A percentile compares a stretch with the other conserved stretches of the same genome.
Evolutionary conservation across 2,329 filamentous ascomycete genomes (phyloP).

Genomic region (Rugonectria rugulosa): DNA sequence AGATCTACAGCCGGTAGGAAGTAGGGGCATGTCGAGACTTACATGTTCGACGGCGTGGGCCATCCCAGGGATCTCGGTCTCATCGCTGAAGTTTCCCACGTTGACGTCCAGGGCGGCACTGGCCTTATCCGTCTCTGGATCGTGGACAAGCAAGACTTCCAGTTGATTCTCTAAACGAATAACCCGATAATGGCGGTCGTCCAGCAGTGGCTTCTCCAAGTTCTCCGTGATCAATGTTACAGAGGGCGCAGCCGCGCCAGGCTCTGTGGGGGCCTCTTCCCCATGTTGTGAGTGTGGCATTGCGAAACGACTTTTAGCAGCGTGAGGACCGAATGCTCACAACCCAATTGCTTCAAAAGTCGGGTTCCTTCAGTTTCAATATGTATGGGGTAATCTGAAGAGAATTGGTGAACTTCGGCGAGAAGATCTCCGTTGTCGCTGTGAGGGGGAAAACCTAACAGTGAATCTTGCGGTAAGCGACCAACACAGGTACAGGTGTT

Average conservation of each 20-base stretch:
- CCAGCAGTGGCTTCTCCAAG: constrained; percentile 83
- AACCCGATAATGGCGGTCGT: constrained; percentile 88
- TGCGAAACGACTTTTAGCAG: constrained; percentile 25
- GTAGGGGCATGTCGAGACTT: constrained; percentile 35
- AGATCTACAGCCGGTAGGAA: not conserved
- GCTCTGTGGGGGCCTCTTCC: constrained; percentile 32
- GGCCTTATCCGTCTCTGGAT: constrained; percentile 94
- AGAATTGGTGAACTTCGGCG: constrained; percentile 18
- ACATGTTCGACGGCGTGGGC: constrained; percentile 95
- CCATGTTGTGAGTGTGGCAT: constrained; percentile 43
- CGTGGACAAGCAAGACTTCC: constrained; percentile 91
- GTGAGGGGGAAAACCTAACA: constrained; percentile 23
- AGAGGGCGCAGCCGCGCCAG: constrained; percentile 38
- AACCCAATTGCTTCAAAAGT: constrained; percentile 26
- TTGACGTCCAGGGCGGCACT: constrained; percentile 95
- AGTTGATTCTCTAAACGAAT: constrained; percentile 85
- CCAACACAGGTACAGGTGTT: constrained; percentile 15
- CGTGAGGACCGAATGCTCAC: constrained; percentile 19
- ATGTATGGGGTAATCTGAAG: constrained; percentile 20
- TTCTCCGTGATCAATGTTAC: constrained; percentile 66
- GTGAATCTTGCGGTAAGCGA: constrained; percentile 2
- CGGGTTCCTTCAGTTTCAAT: constrained; percentile 16
- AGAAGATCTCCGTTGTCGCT: constrained; percentile 3
- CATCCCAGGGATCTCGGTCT: constrained; percentile 89
- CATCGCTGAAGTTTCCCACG: constrained; percentile 94